Base-by-base conservation (phyloP, 2,329 filamentous ascomycete genomes). In the Neofusicoccum umdonicola region DNA sequence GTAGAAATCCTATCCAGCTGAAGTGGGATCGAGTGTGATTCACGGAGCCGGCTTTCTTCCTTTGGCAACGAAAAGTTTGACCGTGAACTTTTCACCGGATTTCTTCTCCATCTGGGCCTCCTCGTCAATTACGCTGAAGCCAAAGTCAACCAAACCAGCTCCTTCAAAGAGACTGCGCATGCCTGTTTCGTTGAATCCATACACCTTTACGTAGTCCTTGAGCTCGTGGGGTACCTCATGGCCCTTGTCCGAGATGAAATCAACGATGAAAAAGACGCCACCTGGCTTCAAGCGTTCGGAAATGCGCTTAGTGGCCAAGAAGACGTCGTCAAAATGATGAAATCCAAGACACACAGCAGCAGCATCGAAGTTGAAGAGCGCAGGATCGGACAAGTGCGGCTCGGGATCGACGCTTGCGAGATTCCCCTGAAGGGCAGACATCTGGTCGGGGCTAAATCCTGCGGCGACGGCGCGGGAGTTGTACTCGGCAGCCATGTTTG, bases 401-500 rank as follows among this genome's bases (percentile, higher is more conserved):
- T 69, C 22, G 0, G 74, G 69, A 5, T 73, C 61, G 4, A 71
- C 71, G 42, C 73, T 69, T 51, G 78, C 72, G 0, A 82, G 67
- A 65, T 82, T 72, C 7, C 78, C 76, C 3, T 71, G 66, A 0
- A 73, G 66, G 35, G 74, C 75, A 15, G 68, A 65, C 42, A 76
- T 71, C 15, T 65, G 66, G 2, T 65, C 45, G 2, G 56, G 31
- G 0, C 69, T 54, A 3, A 76, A 42, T 7, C 68, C 68, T 9
- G 70, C 68, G 8, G 64, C 51, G 3, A 47, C 61, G 19, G 86
- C 87, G 31, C 84, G 81, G 11, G 78, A 76, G 72, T 92, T 93
- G 79, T 89, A 93, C 6, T 82, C 80, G 0, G 80, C 78, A 4
- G 91, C 84, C 90, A 93, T 93, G 66, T 86, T 86, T 67, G 87